Conservation (phyloP, 768 basidiomycete species). For the Lyophyllum shimeji region DNA sequence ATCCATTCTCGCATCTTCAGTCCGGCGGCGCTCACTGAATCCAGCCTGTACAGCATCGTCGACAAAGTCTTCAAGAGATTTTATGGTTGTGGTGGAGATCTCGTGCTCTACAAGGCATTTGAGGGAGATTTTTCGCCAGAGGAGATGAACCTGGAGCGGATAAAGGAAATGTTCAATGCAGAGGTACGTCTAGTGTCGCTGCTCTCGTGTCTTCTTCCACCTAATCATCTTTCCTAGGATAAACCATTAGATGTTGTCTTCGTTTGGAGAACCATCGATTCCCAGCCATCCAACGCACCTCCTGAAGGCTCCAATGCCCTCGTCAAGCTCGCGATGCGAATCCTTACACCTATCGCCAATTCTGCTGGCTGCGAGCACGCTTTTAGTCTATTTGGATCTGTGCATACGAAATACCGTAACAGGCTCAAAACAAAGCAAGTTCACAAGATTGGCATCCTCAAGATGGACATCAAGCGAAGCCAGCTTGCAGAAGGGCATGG, state of each 20-base stretch:
- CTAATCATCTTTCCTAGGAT: too few relatives aligned
- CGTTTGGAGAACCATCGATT: too few relatives aligned
- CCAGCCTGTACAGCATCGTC: not conserved
- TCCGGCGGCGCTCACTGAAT: not conserved
- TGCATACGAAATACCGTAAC: not conserved
- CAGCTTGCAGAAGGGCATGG: not conserved
- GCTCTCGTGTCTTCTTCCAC: too few relatives aligned
- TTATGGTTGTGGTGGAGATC: not conserved
- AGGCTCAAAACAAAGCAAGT: not conserved
- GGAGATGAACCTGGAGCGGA: not conserved
- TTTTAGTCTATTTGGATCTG: not conserved
- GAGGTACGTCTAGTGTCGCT: not conserved
- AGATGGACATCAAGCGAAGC: not conserved
- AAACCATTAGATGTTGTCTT: too few relatives aligned
- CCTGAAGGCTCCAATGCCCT: not conserved
- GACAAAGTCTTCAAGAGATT: constrained; percentile 1
- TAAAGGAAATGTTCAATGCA: not conserved
- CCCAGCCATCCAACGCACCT: too few relatives aligned
- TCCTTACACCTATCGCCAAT: not conserved
- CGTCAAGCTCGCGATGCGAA: not conserved
- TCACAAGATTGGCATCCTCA: not conserved
- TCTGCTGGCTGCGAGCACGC: too few relatives aligned
- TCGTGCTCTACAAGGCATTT: not conserved
- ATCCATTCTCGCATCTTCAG: not conserved
- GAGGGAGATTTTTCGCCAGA: not conserved